phyloP scores from a whole-genome alignment of 768 basidiomycete species.

The Strobilomyces echinocephalus region DNA sequence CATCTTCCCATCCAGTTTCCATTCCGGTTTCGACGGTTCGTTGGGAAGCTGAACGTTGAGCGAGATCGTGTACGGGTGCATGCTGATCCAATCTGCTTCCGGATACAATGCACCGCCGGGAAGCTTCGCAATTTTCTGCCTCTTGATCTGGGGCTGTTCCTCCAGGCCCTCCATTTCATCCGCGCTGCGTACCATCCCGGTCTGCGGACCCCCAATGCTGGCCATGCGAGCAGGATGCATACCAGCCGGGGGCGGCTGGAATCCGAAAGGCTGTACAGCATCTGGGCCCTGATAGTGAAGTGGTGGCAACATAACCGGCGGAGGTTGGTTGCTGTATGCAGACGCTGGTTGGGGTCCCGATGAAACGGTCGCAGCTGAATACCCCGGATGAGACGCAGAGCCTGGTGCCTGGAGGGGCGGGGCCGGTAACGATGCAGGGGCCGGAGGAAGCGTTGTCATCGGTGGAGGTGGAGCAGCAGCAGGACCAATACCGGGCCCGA shows the following conservation, averaged over 20 bases:
- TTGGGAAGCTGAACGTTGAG: slow-evolving; percentile 79
- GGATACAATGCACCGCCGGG: slow-evolving; percentile 81
- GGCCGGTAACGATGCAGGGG: slow-evolving; percentile 70
- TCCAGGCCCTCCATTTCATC: slow-evolving; percentile 78
- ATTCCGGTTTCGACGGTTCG: slow-evolving; percentile 82
- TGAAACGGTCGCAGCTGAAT: slow-evolving; percentile 80
- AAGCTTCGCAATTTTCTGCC: slow-evolving; percentile 80
- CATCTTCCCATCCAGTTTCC: slow-evolving; percentile 81
- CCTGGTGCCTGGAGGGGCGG: slow-evolving; percentile 49
- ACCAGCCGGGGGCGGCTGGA: slow-evolving; percentile 62
- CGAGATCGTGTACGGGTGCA: slow-evolving; percentile 90
- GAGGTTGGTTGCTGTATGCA: slow-evolving; percentile 49
- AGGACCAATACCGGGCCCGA: slow-evolving; percentile 85
- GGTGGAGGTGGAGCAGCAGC: slow-evolving; percentile 63
- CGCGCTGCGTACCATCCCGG: slow-evolving; percentile 71
- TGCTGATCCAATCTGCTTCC: slow-evolving; percentile 83
- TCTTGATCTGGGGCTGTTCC: slow-evolving; percentile 77
- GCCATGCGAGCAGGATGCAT: slow-evolving; percentile 70
- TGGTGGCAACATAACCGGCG: slow-evolving; percentile 79
- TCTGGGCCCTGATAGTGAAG: slow-evolving; percentile 79
- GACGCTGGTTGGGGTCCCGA: slow-evolving; percentile 92
- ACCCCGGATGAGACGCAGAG: slow-evolving; percentile 44
- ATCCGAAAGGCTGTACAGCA: slow-evolving; percentile 73
- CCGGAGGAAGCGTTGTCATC: slow-evolving; percentile 59
- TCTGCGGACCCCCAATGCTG: slow-evolving; percentile 52